Evolutionary conservation across 1,139 yeast species (phyloP), one percentile per base, ranked within the genome.

Genomic region (Geotrichum reessii): DNA sequence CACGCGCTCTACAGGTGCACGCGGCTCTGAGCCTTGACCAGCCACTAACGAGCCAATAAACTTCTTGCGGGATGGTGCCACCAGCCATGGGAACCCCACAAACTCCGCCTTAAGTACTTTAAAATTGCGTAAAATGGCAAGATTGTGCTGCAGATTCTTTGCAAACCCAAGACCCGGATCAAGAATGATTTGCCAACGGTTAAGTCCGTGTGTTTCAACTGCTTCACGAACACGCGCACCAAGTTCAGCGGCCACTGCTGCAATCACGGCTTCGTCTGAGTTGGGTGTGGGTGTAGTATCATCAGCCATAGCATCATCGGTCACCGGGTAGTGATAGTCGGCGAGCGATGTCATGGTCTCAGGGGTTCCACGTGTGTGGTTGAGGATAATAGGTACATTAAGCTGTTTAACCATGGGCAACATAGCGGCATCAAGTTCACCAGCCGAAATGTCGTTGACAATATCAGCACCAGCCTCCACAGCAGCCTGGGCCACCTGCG

Each of bases 81-180:
- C 71, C 53, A 93, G 75, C 62, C 89, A 77, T 0, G 97, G 88
- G 58, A 87, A 69, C 2, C 74, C 77, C 46, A 67, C 66, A 37
- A 78, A 66, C 7, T 70, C 67, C 27, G 40, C 33, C n/a, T 63
- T 47, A 24, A 75, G 67, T 28, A 62, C 63, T 4, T 58, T 58
- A 2, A 87, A 78, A 58, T 84, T 77, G 60, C 83, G 80, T 31
- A 93, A 77, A 0, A 91, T 66, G 12, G 80, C 78, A 50, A 92
- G 66, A 70, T 92, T 93, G 67, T 92, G 97, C 9, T 71, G 65
- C 50, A 80, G 67, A 57, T 78, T 79, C 70, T 93, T 93, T 22
- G 98, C 97, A 74, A 93, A 93, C 1, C 99, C 99, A 56, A 93
- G 74, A 0, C 99, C 99, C 0, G 99, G 99, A 71, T 93, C 99